Evolutionary conservation across 768 basidiomycete genomes (phyloP).

Genomic region (Termitomyces sp.): DNA sequence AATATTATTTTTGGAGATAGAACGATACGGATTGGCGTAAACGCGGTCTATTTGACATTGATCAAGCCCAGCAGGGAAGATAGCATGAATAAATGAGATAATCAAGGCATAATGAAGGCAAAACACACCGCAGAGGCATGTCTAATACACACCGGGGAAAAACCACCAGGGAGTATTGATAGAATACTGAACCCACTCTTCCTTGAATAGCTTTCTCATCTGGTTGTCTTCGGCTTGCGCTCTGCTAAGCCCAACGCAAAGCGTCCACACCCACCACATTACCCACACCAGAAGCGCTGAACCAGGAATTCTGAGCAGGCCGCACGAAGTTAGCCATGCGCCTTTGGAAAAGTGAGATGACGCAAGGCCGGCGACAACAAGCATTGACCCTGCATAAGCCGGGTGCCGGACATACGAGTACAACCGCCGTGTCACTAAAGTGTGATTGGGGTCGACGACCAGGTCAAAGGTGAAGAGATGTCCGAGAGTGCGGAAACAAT

Average conservation of each 20-base stretch:
- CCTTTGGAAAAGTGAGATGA: conserved; percentile 39
- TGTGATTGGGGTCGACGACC: conserved; percentile 41
- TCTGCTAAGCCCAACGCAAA: conserved; percentile 42
- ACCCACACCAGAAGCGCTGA: conserved; percentile 27
- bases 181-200: conserved; percentile 46
- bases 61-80: neutral
- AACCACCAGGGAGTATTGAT: conserved; percentile 44
- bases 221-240: conserved; percentile 47
- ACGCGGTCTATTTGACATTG: neutral
- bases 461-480: conserved; percentile 49
- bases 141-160: conserved; percentile 38
- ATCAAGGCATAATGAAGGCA: neutral
- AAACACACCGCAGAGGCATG: neutral
- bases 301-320: conserved; percentile 24
- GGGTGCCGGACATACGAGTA: conserved; percentile 50
- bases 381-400: conserved; percentile 43
- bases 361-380: conserved; percentile 39
- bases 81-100: neutral
- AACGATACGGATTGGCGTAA: neutral
- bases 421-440: conserved; percentile 40
- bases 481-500: conserved; percentile 43
- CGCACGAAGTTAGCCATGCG: conserved; percentile 37
- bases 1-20: too few species aligned
- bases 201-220: conserved; percentile 39
- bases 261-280: conserved; percentile 42